Percentiles rank a stretch among this genome's conserved stretches.
phyloP scores from a whole-genome alignment of 176 grass and related monocot genomes.

The Canna indica region DNA sequence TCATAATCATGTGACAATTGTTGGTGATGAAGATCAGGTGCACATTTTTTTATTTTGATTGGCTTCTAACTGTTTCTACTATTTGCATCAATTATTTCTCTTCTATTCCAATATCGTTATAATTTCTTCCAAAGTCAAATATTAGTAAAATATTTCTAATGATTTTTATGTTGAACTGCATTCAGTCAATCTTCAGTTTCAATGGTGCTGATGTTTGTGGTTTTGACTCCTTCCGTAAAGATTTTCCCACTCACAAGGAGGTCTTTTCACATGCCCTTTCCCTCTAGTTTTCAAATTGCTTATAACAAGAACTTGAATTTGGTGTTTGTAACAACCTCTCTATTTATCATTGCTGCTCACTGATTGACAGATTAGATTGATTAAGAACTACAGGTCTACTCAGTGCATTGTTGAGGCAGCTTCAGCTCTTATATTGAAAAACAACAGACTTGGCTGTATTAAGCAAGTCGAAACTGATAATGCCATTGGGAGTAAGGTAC shows the following conservation, averaged over 20 bases:
- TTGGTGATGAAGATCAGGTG: constrained; percentile 97
- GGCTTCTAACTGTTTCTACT: constrained; percentile 1
- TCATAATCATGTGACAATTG: constrained; percentile 80
- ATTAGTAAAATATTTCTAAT: constrained; percentile 16
- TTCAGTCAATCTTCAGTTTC: constrained; percentile 98
- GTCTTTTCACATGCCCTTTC: constrained; percentile 23
- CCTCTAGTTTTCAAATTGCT: neutral
- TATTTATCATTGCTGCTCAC: neutral
- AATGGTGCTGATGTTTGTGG: constrained; percentile 85
- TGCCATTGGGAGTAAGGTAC: constrained; percentile 71
- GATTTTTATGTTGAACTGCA: constrained; percentile 25
- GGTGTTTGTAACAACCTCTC: neutral
- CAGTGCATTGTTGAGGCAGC: constrained; percentile 84
- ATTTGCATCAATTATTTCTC: constrained; percentile 7
- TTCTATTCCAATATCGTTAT: constrained; percentile 9
- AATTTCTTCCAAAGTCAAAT: constrained; percentile 5
- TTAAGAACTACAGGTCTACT: constrained; percentile 89
- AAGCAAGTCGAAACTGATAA: constrained; percentile 81
- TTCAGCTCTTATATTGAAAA: constrained; percentile 79
- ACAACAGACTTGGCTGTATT: constrained; percentile 44
- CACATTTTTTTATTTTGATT: constrained; percentile 9
- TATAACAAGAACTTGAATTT: neutral
- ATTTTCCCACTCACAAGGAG: constrained; percentile 87
- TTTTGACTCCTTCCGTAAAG: constrained; percentile 88
- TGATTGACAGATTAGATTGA: constrained; percentile 70